Evolutionary conservation across 306 rosid genomes (phyloP), one percentile per base, ranked within the genome.

Genomic region (Argentina anserina): DNA sequence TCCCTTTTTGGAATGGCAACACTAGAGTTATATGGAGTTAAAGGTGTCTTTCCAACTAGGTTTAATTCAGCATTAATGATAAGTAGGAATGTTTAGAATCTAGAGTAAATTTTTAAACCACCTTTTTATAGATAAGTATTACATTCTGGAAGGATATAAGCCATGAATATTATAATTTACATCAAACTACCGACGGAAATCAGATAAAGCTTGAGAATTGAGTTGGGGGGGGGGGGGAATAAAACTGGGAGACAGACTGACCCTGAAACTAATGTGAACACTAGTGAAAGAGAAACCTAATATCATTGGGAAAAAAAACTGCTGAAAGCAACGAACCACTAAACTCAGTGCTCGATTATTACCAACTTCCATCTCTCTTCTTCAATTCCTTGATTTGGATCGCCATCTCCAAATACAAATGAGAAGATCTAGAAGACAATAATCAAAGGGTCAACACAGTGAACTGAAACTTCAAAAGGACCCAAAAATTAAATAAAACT

Each of bases 351-450:
- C 96, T 81, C 88, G 79, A 89, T 81, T 86, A 95, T 90, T 95
- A 95, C 99, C 99, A 95, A 95, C 97, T 91, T 95, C 99, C 99
- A 95, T 87, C 99, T 91, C 91, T 95, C 97, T 88, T 95, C 99
- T 91, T 95, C 99, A 34, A 91, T 91, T 91, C 96, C 99, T 95
- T 91, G 96, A 92, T 95, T 95, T 43, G 99, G 99, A 88, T 95
- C 97, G 65, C 99, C 99, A 56, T 95, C 99, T 73, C 99, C 99
- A 79, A 95, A 95, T 40, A 95, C 99, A 76, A 91, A 88, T 73
- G 99, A 95, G 86, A 95, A 95, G 65, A 90, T 91, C 99, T 95
- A 67, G 45, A 79, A 50, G 25, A 83, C 33, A 84, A 49, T 50
- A 71, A 58, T 20, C 14, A 67, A 41, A 76, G 49, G 78, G 59